These are phyloP conservation scores for Calonectria hawksworthii DNA, from an alignment of 2,329 filamentous ascomycete genomes.

Conservation along the genomic window DNA sequence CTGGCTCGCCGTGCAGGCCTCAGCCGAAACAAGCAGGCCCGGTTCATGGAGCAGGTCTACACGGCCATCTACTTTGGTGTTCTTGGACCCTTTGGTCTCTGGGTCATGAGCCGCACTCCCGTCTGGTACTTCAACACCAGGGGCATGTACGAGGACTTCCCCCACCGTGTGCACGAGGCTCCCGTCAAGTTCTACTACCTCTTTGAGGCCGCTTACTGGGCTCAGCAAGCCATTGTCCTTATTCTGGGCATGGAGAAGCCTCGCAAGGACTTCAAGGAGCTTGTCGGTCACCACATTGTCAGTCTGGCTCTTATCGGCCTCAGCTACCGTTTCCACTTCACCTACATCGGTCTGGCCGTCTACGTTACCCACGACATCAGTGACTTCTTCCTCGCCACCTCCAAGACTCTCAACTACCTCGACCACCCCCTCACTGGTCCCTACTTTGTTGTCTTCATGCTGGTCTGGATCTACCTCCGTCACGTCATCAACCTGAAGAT, in stretches of 20 bases:
- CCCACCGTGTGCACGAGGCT: conserved; percentile 84
- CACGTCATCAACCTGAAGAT: conserved; percentile 88
- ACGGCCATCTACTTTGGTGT: conserved; percentile 91
- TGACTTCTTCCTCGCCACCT: conserved; percentile 95
- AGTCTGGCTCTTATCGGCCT: conserved; percentile 85
- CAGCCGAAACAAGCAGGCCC: conserved; percentile 82
- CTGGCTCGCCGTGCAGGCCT: conserved; percentile 80
- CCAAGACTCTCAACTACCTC: conserved; percentile 92
- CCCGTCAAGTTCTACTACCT: conserved; percentile 96
- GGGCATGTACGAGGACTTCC: conserved; percentile 91
- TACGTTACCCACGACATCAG: conserved; percentile 96
- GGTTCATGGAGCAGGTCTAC: conserved; percentile 98
- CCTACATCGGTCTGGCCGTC: conserved; percentile 92
- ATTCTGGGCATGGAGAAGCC: conserved; percentile 91
- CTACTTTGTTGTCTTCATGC: conserved; percentile 88
- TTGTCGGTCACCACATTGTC: conserved; percentile 92
- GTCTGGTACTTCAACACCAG: conserved; percentile 96
- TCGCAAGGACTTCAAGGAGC: conserved; percentile 93
- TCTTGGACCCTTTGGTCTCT: conserved; percentile 87
- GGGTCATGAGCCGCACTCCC: conserved; percentile 90
- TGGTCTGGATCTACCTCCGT: conserved; percentile 89
- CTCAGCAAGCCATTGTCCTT: conserved; percentile 92
- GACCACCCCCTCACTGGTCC: conserved; percentile 83
- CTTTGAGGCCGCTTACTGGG: conserved; percentile 95
- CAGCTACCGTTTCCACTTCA: conserved; percentile 97